Percentiles rank a stretch among this genome's conserved stretches.
Evolutionary conservation across 2,329 filamentous ascomycete species (phyloP).

Genomic region (Aureobasidium pullulans): DNA sequence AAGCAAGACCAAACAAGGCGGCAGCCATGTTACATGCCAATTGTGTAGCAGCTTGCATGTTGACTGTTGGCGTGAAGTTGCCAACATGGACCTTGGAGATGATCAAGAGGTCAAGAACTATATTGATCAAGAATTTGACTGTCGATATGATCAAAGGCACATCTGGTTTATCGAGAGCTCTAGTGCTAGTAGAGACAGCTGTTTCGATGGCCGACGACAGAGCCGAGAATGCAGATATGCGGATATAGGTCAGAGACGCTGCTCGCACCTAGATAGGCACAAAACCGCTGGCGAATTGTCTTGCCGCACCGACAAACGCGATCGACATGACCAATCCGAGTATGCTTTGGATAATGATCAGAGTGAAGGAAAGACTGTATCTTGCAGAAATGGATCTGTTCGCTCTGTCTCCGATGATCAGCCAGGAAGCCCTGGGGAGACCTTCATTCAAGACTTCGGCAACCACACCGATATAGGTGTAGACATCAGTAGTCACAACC

Average conservation of each 20-base stretch:
- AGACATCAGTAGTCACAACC: slow-evolving; percentile 58
- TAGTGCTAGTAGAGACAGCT: slow-evolving; percentile 53
- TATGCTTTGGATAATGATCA: slow-evolving; percentile 46
- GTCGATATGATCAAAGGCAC: slow-evolving; percentile 60
- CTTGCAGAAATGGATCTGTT: slow-evolving; percentile 46
- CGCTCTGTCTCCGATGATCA: slow-evolving; percentile 59
- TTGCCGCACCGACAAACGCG: slow-evolving; percentile 48
- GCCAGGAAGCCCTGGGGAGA: slow-evolving; percentile 59
- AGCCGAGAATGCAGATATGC: slow-evolving; percentile 56
- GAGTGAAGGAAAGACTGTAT: slow-evolving; percentile 54
- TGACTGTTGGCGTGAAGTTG: slow-evolving; percentile 47
- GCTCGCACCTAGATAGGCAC: slow-evolving; percentile 53
- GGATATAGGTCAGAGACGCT: slow-evolving; percentile 55
- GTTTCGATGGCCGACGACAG: slow-evolving; percentile 57
- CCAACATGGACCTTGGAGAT: slow-evolving; percentile 60
- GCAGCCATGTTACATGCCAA: slow-evolving; percentile 54
- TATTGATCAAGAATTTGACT: slow-evolving; percentile 61
- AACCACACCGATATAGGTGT: slow-evolving; percentile 62
- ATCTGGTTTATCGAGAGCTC: slow-evolving; percentile 62
- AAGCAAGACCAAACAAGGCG: slow-evolving; percentile 49
- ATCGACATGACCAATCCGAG: slow-evolving; percentile 55
- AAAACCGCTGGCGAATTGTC: slow-evolving; percentile 52
- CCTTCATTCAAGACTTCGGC: slow-evolving; percentile 67
- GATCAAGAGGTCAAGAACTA: slow-evolving; percentile 57
- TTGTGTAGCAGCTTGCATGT: slow-evolving; percentile 57